Evolutionary conservation across 768 basidiomycete genomes (phyloP), one percentile per base, ranked within the genome.

Genomic region (Psilocybe cubensis): DNA sequence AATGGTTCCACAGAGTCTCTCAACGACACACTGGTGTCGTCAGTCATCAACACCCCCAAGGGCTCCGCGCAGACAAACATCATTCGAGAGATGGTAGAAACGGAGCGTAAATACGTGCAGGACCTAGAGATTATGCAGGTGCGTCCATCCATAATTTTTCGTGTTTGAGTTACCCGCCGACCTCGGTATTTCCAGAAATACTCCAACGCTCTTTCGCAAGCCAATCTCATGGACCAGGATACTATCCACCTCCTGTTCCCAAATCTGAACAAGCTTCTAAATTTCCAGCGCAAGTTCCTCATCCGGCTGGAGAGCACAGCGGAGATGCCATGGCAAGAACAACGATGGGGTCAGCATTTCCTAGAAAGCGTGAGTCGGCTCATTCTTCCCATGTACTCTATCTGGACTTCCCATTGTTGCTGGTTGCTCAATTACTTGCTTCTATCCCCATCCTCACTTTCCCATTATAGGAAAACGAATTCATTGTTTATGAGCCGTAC

Each of bases 41-140:
- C 82, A 25, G 69, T 54, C 31, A 52, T 83, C 20, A 75, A 80
- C 17, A 84, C 79, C 65, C 84, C 84, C 18, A 83, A 83, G 54
- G 87, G 91, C 60, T 77, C 82, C 1, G 86, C 87, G 20, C 80
- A 91, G 52, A 86, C 85, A 70, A 89, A 90, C 62, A 89, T 91
- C 59, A 83, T 95, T 58, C 83, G 84, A 67, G 97, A 99, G 74
- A 86, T 98, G 64, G 84, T 98, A 46, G 91, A 93, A 72, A 98
- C 94, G 0, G 97, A 99, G 72, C 87, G 93, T 64, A 94, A 94
- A 75, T 98, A 94, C 71, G 96, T 98, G 4, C 90, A 93, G 72
- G 97, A 98, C 75, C 79, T 99, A 61, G 95, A 97, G 72, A 87
- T 94, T 67, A 91, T 98, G 82, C 95, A 96, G 84, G 95, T 94